phyloP scores from a whole-genome alignment of 768 basidiomycete species.

The Obba rivulosa region DNA sequence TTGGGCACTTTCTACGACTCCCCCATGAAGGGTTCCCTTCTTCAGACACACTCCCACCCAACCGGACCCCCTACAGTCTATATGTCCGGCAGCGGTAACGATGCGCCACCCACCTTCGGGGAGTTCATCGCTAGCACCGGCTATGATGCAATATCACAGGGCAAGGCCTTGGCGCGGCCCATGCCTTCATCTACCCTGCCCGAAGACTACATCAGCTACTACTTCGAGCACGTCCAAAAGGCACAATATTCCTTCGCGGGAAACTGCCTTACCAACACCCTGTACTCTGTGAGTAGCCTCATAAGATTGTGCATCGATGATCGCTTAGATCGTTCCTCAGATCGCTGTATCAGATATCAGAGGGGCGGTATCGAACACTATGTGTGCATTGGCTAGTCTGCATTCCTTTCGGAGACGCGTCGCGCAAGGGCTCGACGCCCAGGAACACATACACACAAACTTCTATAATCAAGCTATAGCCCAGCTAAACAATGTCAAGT shows the following conservation, averaged over 20 bases:
- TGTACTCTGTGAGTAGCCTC: conserved; percentile 51
- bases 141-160: too few species aligned
- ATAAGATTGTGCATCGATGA: not conserved
- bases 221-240: conserved; percentile 67
- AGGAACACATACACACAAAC: conserved; percentile 17
- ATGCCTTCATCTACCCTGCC: conserved; percentile 27
- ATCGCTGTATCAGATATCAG: conserved; percentile 60
- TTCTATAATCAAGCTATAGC: conserved; percentile 66
- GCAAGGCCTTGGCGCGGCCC: conserved; percentile 8
- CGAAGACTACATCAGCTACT: conserved; percentile 62
- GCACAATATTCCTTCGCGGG: conserved; percentile 63
- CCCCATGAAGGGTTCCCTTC: too few species aligned
- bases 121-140: too few species aligned
- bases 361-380: conserved; percentile 65
- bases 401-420: conserved; percentile 53
- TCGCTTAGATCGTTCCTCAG: conserved; percentile 20
- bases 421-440: conserved; percentile 56
- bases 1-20: too few species aligned
- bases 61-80: too few species aligned
- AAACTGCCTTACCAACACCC: conserved; percentile 54
- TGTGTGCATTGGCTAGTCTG: conserved; percentile 71
- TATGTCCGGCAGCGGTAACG: too few species aligned
- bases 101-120: too few species aligned
- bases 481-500: conserved; percentile 52
- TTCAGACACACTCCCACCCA: too few species aligned